phyloP scores from a whole-genome alignment of 2,329 filamentous ascomycete species.

The Ascochyta viciae-villosae region DNA sequence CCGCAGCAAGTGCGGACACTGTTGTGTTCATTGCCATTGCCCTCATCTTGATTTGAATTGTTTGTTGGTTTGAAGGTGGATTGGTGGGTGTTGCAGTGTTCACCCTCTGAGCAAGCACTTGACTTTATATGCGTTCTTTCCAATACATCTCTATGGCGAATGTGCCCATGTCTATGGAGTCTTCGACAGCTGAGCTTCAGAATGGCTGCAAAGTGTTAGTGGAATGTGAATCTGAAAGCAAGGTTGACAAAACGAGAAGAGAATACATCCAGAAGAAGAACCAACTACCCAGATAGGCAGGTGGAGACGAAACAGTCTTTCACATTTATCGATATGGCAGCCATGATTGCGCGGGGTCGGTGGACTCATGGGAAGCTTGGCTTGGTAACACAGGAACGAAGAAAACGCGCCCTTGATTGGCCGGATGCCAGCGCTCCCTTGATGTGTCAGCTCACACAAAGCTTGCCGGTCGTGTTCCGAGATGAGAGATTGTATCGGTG shows the following conservation, averaged over 20 bases:
- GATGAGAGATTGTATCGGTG: slow-evolving; percentile 2
- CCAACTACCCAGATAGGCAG: slow-evolving; percentile 5
- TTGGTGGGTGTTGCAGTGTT: neutral
- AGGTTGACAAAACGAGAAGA: slow-evolving; percentile 2
- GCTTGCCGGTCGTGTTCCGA: slow-evolving; percentile 5
- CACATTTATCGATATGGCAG: neutral
- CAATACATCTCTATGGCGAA: neutral
- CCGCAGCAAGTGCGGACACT: slow-evolving; percentile 1
- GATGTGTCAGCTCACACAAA: slow-evolving; percentile 6
- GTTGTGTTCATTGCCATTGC: slow-evolving; percentile 8
- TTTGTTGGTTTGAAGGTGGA: neutral
- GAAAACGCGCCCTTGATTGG: neutral
- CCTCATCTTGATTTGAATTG: slow-evolving; percentile 2
- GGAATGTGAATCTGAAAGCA: slow-evolving; percentile 17
- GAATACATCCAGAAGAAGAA: neutral
- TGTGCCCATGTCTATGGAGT: neutral
- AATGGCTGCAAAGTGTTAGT: neutral
- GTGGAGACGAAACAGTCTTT: neutral
- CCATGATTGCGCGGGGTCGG: slow-evolving; percentile 1
- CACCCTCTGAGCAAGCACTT: neutral
- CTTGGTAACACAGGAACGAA: slow-evolving; percentile 13
- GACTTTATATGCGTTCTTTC: neutral
- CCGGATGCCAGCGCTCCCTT: neutral
- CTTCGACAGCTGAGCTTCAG: neutral
- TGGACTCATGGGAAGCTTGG: slow-evolving; percentile 1